Conservation (phyloP, 306 rosid genomes). For the Bauhinia variegata region DNA sequence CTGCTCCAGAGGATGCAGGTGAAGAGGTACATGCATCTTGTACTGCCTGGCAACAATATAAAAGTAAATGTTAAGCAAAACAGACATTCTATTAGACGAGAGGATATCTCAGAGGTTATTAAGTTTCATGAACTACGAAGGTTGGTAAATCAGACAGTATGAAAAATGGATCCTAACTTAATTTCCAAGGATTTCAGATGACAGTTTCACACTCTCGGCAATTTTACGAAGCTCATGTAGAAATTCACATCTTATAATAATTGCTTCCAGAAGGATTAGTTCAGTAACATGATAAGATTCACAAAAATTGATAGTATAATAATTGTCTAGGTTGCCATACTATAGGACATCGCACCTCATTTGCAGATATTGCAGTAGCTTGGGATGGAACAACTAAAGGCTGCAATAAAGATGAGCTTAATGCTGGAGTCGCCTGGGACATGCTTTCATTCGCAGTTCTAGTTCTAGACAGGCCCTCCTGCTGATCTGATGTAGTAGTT, state of each 20-base stretch:
- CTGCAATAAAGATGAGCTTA: slow-evolving; percentile 28
- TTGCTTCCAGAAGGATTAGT: not conserved
- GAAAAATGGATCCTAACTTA: not conserved
- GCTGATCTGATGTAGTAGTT: slow-evolving; percentile 42
- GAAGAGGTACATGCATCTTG: slow-evolving; percentile 27
- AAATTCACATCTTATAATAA: no score
- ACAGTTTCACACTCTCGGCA: not conserved
- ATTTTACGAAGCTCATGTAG: no score
- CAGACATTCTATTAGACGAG: not conserved
- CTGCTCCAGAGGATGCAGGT: slow-evolving; percentile 10
- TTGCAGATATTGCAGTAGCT: slow-evolving; percentile 10
- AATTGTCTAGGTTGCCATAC: not conserved
- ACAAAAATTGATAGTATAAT: no score
- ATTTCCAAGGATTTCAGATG: not conserved
- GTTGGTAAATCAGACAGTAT: not conserved
- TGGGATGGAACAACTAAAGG: slow-evolving; percentile 28
- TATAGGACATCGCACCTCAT: slow-evolving; percentile 37
- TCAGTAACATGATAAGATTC: not conserved
- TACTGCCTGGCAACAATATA: slow-evolving; percentile 33
- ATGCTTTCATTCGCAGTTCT: slow-evolving; percentile 25
- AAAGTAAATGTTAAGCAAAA: not conserved
- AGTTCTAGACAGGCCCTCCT: slow-evolving; percentile 42
- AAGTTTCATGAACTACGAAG: not conserved
- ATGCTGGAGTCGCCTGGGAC: slow-evolving; percentile 40
- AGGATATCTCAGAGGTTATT: not conserved